Conservation (phyloP, 225 moss, liverwort and hornwort genomes). For the Polytrichum commune region DNA sequence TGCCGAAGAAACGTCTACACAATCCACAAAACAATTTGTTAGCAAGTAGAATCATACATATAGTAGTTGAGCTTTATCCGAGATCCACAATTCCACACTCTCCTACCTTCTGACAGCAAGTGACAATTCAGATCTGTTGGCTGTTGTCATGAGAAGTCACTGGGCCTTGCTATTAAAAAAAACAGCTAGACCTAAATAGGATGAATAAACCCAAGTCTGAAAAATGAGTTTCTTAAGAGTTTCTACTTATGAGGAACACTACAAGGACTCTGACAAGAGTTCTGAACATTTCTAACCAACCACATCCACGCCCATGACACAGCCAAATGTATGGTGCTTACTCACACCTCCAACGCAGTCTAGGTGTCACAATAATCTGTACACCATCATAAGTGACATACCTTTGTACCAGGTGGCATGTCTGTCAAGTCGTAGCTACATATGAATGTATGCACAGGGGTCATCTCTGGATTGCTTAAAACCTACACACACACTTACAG, state of each 20-base stretch:
- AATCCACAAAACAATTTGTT: slow-evolving; percentile 7
- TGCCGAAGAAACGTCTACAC: slow-evolving; percentile 95
- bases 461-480: slow-evolving; percentile 94
- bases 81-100: neutral
- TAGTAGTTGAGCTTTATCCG: neutral
- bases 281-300: neutral
- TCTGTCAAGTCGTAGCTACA: slow-evolving; percentile 98
- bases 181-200: too few species aligned
- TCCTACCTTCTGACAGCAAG: too few species aligned
- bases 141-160: too few species aligned
- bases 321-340: neutral
- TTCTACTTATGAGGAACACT: too few species aligned
- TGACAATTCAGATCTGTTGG: too few species aligned
- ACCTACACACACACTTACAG: slow-evolving; percentile 50
- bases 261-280: too few species aligned
- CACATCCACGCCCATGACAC: neutral
- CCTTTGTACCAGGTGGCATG: slow-evolving; percentile 99
- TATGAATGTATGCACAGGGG: slow-evolving; percentile 97
- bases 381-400: slow-evolving; percentile 12
- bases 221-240: too few species aligned
- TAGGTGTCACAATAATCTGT: neutral
- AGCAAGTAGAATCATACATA: neutral
- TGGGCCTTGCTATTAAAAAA: too few species aligned
- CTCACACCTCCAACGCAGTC: neutral
- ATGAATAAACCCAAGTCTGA: too few species aligned